phyloP scores from a whole-genome alignment of 2,329 filamentous ascomycete genomes.

The Tolypocladium sp. region DNA sequence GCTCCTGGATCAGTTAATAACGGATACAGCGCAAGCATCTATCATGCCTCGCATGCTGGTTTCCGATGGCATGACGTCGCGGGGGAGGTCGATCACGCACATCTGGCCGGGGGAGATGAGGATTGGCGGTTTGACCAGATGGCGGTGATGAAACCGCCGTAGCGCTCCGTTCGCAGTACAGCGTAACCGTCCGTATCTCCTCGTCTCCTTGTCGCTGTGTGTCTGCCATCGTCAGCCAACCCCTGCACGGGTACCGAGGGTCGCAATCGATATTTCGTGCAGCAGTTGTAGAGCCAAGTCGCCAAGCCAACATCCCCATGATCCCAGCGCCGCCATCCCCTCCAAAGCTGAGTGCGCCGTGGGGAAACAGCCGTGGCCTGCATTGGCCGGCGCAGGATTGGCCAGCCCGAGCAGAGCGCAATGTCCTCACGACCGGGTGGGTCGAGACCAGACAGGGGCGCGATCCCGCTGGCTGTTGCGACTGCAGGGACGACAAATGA shows the following conservation, averaged over 20 bases:
- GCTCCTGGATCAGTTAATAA: neutral
- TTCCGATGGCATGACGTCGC: neutral
- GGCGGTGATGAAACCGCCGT: neutral
- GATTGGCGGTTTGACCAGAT: neutral
- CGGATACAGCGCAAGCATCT: too few relatives aligned
- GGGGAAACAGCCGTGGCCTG: too few relatives aligned
- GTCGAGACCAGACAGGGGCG: neutral
- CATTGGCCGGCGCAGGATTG: neutral
- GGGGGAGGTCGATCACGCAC: neutral
- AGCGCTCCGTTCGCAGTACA: neutral
- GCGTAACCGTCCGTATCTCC: neutral
- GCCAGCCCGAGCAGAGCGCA: neutral
- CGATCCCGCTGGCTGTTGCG: neutral
- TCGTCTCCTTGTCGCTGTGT: neutral
- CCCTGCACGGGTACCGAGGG: neutral
- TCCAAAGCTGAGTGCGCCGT: neutral
- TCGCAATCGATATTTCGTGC: neutral
- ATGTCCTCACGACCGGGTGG: neutral
- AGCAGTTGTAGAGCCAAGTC: neutral
- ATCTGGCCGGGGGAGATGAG: neutral
- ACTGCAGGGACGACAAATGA: neutral
- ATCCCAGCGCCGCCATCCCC: too few relatives aligned
- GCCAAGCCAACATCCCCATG: neutral
- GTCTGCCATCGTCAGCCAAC: neutral
- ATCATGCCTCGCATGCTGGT: neutral